A percentile compares a stretch with the other conserved stretches of the same genome.
Evolutionary conservation across 2,329 filamentous ascomycete species (phyloP).

Genomic region (Ophiostoma sp.): DNA sequence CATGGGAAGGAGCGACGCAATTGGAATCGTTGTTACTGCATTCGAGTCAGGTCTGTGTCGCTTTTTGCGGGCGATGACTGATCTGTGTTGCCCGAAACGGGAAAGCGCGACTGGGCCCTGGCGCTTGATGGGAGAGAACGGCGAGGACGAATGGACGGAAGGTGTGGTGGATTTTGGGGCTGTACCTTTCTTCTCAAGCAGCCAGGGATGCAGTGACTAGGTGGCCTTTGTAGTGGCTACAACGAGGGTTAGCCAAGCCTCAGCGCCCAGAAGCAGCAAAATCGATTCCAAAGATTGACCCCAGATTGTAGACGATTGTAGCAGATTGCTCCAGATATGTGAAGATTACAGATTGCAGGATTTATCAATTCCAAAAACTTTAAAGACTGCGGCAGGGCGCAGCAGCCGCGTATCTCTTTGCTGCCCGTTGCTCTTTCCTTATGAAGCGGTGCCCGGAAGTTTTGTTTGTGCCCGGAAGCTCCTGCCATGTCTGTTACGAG

Average conservation of each 20-base stretch:
- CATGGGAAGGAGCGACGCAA: conserved; percentile 8
- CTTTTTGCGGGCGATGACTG: conserved; percentile 14
- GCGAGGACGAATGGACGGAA: neutral
- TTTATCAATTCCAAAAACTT: neutral
- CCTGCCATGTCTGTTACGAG: neutral
- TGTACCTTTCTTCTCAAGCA: no score
- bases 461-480: neutral
- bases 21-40: conserved; percentile 15
- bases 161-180: neutral
- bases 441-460: neutral
- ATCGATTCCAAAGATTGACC: conserved; percentile 9
- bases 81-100: neutral
- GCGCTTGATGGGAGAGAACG: neutral
- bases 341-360: neutral
- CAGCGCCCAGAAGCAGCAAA: neutral
- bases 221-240: no score
- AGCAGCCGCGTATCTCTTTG: neutral
- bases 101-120: neutral
- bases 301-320: neutral
- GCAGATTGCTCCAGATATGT: neutral
- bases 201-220: no score
- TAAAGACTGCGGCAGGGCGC: neutral
- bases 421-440: neutral
- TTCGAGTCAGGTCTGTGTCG: no score
- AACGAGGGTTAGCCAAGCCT: neutral